Evolutionary conservation across 1,139 yeast genomes (phyloP), one percentile per base, ranked within the genome.

Genomic region (Taphrina communis): DNA sequence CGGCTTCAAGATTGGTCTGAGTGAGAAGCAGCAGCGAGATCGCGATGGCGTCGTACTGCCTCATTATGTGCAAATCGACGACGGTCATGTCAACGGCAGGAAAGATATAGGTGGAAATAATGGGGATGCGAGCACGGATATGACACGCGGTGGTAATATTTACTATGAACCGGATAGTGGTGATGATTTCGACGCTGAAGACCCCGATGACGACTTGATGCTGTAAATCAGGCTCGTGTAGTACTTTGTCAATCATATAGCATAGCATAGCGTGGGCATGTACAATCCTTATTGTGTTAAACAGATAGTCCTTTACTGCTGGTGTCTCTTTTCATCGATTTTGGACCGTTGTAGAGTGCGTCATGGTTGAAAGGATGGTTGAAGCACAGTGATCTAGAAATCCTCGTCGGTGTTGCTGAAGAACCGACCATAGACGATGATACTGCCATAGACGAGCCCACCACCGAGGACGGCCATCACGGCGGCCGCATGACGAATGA

Each of bases 141-240:
- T 96, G 55, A 78, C 76, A 8, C 72, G 73, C 9, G 71, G 82
- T 11, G 82, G 82, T 2, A 97, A 98, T 0, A 93, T 93, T 74
- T 96, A 93, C n/a, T 93, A 93, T 76, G 96, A 93, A 76, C 92
- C 87, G 75, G 96, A 90, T 74, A 84, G 85, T 73, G 87, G 84
- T 73, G 88, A 93, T 76, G 98, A 93, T 76, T 93, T 92, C 74
- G 98, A 93, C 76, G 98, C 93, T 77, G 98, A 93, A 73, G 99
- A 93, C 78, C 97, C 98, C 0, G 93, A 88, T 75, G 99, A 93
- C 76, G 98, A 93, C 75, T 97, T 65, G 58, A 41, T 65, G 21
- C 53, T 65, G 52, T 65, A 65, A 51, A 11, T 35, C n/a, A 25
- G 1, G 11, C 51, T n/a, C n/a, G 9, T 46, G 9, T 38, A 12